Base-by-base conservation (phyloP, 768 basidiomycete genomes). In the Lentinula raphanica region DNA sequence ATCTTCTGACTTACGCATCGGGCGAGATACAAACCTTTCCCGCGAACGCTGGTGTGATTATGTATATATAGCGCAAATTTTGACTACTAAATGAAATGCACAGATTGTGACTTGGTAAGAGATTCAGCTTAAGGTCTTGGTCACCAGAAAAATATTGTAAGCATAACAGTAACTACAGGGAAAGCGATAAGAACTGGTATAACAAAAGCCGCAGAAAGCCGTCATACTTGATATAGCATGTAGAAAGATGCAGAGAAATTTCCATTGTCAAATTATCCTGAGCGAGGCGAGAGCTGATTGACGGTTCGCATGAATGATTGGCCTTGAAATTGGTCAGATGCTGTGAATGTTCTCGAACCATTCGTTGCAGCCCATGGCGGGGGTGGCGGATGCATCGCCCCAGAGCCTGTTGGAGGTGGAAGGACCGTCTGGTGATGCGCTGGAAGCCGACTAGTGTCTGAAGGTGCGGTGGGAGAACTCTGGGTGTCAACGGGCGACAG, bases 241-340 rank as follows among this genome's bases (percentile, higher is more conserved):
- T 17, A 35, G 6, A 35, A 13, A 13, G 13, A 35, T 35, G 32
- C 32, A 13, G 32, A 35, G 8, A 35, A 8, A 35, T 35, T 7
- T 13, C 32, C 1, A 3, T 44, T 44, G 9, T 44, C 19, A 21
- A 9, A n/a, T 23, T 17, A 17, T 27, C 17, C 29, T 59, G 60
- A 68, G 42, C 64, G 64, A 44, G 61, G 56, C 19, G 75, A 71
- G 40, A 66, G 60, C 56, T 78, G 78, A 42, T 78, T 75, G 32
- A 21, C 32, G 19, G 75, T 71, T 17, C 78, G 71, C 66, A 80
- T 71, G 62, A 80, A 81, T 21, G 78, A 79, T 58, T 79, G 79
- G 29, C 78, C 77, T 42, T 74, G 69, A 8, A 76, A 66, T 46
- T 69, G 67, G 19, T 73, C 70, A 40, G 65, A 45, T 44, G 56